Evolutionary conservation across 2,329 filamentous ascomycete species (phyloP).

Genomic region (Talaromyces sp.): DNA sequence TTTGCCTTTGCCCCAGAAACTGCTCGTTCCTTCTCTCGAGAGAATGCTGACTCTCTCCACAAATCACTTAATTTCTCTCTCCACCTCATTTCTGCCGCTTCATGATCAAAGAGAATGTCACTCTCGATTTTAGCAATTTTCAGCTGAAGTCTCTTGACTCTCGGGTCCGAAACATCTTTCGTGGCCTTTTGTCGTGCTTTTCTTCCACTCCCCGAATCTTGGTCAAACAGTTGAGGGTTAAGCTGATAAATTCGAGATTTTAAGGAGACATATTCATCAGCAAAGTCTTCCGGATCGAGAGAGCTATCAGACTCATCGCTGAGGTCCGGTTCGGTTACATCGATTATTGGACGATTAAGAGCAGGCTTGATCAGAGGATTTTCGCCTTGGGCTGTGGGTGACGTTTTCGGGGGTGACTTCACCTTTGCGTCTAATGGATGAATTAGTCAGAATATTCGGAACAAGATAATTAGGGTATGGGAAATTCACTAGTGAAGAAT

Average conservation of each 20-base stretch:
- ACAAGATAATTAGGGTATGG: neutral
- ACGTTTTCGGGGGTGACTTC: slow-evolving; percentile 28
- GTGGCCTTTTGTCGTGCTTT: slow-evolving; percentile 26
- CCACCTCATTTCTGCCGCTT: slow-evolving; percentile 65
- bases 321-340: slow-evolving; percentile 24
- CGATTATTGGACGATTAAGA: slow-evolving; percentile 28
- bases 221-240: slow-evolving; percentile 53
- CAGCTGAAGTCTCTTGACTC: slow-evolving; percentile 63
- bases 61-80: slow-evolving; percentile 56
- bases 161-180: slow-evolving; percentile 34
- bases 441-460: slow-evolving; percentile 21
- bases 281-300: slow-evolving; percentile 70
- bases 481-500: slow-evolving; percentile 36
- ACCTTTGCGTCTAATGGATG: slow-evolving; percentile 29
- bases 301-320: slow-evolving; percentile 56
- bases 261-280: slow-evolving; percentile 72
- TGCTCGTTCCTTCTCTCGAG: slow-evolving; percentile 34
- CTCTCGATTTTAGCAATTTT: slow-evolving; percentile 75
- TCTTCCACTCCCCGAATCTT: slow-evolving; percentile 40
- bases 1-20: slow-evolving; percentile 29
- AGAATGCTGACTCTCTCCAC: slow-evolving; percentile 55
- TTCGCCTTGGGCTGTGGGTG: slow-evolving; percentile 23
- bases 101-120: slow-evolving; percentile 70
- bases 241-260: slow-evolving; percentile 66
- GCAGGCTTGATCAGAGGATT: slow-evolving; percentile 25